A percentile compares a stretch with the other conserved stretches of the same genome.
phyloP scores from a whole-genome alignment of 257 asterid genomes.

The Anisodus tanguticus region DNA sequence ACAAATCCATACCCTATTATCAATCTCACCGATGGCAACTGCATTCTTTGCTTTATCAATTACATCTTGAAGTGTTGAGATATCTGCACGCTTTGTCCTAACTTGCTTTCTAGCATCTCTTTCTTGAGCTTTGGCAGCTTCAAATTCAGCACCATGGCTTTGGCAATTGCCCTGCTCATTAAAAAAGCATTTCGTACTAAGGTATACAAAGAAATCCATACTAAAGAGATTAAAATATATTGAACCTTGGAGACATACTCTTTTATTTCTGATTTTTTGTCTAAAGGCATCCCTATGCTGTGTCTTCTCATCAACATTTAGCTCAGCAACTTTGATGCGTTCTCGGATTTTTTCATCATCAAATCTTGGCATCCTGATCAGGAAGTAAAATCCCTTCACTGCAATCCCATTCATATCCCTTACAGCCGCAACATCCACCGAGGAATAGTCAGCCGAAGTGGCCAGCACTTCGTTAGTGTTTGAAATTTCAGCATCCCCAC shows the following conservation, averaged over 20 bases:
- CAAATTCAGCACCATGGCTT: constrained; percentile 66
- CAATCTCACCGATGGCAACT: constrained; percentile 74
- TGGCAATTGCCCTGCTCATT: constrained; percentile 65
- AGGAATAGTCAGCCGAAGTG: constrained; percentile 53
- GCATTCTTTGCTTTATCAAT: constrained; percentile 94
- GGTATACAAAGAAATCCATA: constrained; percentile 1
- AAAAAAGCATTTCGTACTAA: constrained; percentile 29
- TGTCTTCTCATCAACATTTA: constrained; percentile 79
- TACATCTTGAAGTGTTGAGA: constrained; percentile 72
- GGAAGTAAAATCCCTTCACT: constrained; percentile 61
- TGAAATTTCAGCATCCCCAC: constrained; percentile 39
- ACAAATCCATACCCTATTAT: constrained; percentile 61
- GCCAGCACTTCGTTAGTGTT: constrained; percentile 35
- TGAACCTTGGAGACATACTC: constrained; percentile 50
- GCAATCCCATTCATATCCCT: constrained; percentile 42
- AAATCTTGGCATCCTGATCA: constrained; percentile 69
- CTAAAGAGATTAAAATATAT: neutral
- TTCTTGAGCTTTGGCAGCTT: constrained; percentile 64
- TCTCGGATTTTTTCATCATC: constrained; percentile 67
- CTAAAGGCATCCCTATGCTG: constrained; percentile 68
- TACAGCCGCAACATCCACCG: constrained; percentile 35
- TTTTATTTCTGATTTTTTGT: constrained; percentile 65
- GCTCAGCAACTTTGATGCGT: constrained; percentile 64
- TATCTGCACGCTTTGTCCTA: constrained; percentile 78
- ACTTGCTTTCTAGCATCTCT: constrained; percentile 68